phyloP scores from a whole-genome alignment of 805 yeast genomes.

The Cyberlindnera samutprakarnensis region DNA sequence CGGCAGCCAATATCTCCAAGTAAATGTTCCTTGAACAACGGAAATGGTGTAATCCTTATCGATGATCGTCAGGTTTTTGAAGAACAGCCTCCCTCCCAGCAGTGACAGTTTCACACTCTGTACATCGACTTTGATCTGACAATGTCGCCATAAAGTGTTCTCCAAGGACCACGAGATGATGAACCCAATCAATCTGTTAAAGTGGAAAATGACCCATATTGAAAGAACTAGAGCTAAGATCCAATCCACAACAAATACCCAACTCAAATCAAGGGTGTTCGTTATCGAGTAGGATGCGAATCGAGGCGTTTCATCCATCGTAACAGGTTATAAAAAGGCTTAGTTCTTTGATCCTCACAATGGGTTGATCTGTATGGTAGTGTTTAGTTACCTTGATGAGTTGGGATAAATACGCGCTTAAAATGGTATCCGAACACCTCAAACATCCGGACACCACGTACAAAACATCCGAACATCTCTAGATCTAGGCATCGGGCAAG shows the following conservation, averaged over 20 bases:
- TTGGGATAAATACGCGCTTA: no score
- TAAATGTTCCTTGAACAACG: conserved; percentile 61
- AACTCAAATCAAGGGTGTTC: conserved; percentile 30
- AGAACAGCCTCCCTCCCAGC: conserved; percentile 75
- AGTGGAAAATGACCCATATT: conserved; percentile 62
- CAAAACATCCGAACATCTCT: no score
- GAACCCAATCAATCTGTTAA: conserved; percentile 65
- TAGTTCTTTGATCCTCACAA: no score
- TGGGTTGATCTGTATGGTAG: no score
- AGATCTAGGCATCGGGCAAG: no score
- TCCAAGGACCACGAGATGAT: conserved; percentile 43
- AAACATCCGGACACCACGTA: no score
- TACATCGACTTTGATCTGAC: conserved; percentile 50
- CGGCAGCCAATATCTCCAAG: conserved; percentile 89
- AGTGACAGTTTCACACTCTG: conserved; percentile 73
- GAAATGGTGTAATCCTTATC: conserved; percentile 70
- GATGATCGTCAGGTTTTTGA: conserved; percentile 66
- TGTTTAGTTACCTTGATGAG: no score
- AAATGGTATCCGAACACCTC: no score
- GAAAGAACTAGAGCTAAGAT: conserved; percentile 55
- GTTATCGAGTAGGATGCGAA: conserved; percentile 26
- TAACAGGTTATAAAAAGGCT: background rate
- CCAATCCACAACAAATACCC: conserved; percentile 88
- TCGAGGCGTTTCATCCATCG: conserved; percentile 22
- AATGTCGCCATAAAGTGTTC: conserved; percentile 56